Evolutionary conservation across 176 grass and related monocot species (phyloP), one percentile per base, ranked within the genome.

Genomic region (Oryza nivara): DNA sequence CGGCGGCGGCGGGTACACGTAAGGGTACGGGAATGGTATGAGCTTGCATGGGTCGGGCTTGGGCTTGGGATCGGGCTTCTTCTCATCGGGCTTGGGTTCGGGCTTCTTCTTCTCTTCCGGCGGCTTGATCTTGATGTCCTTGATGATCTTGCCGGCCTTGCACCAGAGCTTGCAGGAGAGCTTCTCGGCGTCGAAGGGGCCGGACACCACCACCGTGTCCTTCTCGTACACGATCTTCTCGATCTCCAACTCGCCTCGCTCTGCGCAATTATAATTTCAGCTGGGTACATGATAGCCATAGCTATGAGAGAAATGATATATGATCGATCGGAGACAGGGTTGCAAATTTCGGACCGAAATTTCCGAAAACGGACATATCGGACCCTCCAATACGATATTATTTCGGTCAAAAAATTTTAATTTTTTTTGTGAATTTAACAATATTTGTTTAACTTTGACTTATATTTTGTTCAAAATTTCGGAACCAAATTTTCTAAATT

Each of bases 191-290:
- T 94, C 72, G 85, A 94, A 94, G 4, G 92, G 87, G 10, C 94
- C 89, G 6, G 90, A 66, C 10, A 97, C 65, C 4, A 74, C 5
- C 28, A 97, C 94, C 82, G 67, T 90, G 73, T 87, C 87, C 38
- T 90, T 88, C 83, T 92, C 83, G 82, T 97, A 97, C 30, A 54
- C 77, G 11, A 97, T 75, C 82, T 90, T 90, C 13, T 90, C 60
- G 83, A 94, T 89, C 68, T 19, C 43, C 76, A 87, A 82, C 83
- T 92, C 72, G 45, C 86, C 49, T 30, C 76, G 9, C 1, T 90
- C 78, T 86, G 49, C 46, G 68, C 46, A 49, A 74, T 1, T 11
- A 23, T 11, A 23, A 3, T 63, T 63, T 51, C 48, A 51, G 48
- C 54, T 20, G 4, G 15, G 38, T n/a, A n/a, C 2, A 6, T 9